Evolutionary conservation across 2,329 filamentous ascomycete genomes (phyloP).

Genomic region (Lomentospora prolificans): DNA sequence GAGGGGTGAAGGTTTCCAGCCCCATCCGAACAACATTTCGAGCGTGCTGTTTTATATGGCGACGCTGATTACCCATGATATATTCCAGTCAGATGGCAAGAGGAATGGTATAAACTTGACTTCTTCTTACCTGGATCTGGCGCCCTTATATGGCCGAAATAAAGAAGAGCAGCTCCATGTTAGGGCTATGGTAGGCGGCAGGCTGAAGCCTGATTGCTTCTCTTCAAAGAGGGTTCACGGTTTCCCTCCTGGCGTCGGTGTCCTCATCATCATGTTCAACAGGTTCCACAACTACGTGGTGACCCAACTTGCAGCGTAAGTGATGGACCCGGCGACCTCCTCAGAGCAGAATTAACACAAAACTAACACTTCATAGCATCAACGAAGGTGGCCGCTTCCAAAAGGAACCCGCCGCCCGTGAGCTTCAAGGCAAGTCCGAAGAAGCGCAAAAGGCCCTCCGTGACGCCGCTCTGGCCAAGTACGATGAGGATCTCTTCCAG

Average conservation of each 20-base stretch:
- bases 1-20: slow-evolving; percentile 11
- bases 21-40: slow-evolving; percentile 30
- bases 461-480: slow-evolving; percentile 20
- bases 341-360: slow-evolving; percentile 12
- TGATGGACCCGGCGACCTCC: neutral
- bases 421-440: neutral
- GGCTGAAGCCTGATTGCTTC: slow-evolving; percentile 44
- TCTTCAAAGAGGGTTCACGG: slow-evolving; percentile 38
- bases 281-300: slow-evolving; percentile 17
- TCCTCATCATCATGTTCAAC: slow-evolving; percentile 44
- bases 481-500: slow-evolving; percentile 27
- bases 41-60: slow-evolving; percentile 34
- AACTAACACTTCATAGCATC: slow-evolving; percentile 10
- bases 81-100: slow-evolving; percentile 27
- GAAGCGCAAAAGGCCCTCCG: slow-evolving; percentile 23
- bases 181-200: slow-evolving; percentile 37
- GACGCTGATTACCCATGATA: slow-evolving; percentile 37
- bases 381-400: slow-evolving; percentile 14
- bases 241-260: slow-evolving; percentile 43
- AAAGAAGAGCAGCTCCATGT: slow-evolving; percentile 38
- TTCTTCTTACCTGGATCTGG: slow-evolving; percentile 32
- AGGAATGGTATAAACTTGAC: slow-evolving; percentile 16
- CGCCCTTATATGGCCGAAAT: slow-evolving; percentile 40
- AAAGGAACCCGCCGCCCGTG: slow-evolving; percentile 2
- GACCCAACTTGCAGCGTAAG: slow-evolving; percentile 12